Percentiles rank a stretch among this genome's conserved stretches.
These are phyloP conservation scores for Pseudohyphozyma bogoriensis DNA, from an alignment of 768 basidiomycete species.

Conservation along the genomic window DNA sequence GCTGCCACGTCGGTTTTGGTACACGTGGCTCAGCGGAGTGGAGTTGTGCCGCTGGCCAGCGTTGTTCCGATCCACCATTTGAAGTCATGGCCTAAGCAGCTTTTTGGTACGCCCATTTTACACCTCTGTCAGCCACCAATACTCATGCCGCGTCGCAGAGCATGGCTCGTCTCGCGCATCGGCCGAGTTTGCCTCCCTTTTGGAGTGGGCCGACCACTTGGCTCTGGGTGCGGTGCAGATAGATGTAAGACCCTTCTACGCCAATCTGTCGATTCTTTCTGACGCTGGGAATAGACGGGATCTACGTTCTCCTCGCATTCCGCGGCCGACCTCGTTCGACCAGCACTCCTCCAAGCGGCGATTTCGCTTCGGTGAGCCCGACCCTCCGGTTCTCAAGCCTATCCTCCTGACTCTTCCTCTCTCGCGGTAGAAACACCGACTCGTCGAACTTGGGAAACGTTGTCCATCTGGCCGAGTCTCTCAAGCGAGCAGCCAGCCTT, in stretches of 20 bases:
- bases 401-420: background rate
- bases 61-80: slow-evolving; percentile 23
- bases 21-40: slow-evolving; percentile 13
- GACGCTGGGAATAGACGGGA: background rate
- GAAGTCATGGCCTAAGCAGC: slow-evolving; percentile 10
- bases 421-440: slow-evolving; percentile 5
- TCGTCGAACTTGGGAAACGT: slow-evolving; percentile 18
- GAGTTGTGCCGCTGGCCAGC: slow-evolving; percentile 11
- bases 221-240: slow-evolving; percentile 14
- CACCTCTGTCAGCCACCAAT: background rate
- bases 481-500: slow-evolving; percentile 11
- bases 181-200: slow-evolving; percentile 18
- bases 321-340: slow-evolving; percentile 34
- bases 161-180: slow-evolving; percentile 11
- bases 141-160: background rate
- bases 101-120: background rate
- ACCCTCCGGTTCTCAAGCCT: background rate
- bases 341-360: slow-evolving; percentile 28
- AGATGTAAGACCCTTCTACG: too few species aligned
- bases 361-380: slow-evolving; percentile 30
- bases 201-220: slow-evolving; percentile 13
- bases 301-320: background rate
- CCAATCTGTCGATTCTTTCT: background rate
- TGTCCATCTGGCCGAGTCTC: slow-evolving; percentile 9
- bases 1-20: slow-evolving; percentile 9